These are phyloP conservation scores for Inonotus hispidus DNA, from an alignment of 1,284 basidiomycete genomes.

Conservation along the genomic window DNA sequence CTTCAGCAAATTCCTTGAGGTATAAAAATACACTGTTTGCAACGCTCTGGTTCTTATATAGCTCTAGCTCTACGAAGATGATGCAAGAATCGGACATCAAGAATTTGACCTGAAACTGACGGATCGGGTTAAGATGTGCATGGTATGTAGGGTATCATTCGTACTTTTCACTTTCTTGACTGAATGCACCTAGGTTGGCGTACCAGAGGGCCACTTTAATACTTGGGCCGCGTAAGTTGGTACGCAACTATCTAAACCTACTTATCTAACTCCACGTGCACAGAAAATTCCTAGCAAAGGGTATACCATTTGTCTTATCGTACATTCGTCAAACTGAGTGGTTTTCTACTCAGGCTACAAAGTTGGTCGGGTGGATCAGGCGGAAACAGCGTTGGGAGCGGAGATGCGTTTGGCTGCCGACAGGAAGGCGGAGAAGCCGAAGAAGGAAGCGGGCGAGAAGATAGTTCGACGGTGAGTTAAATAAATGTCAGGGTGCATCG, in stretches of 20 bases:
- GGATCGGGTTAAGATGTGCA: constrained; percentile 95
- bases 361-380: constrained; percentile 95
- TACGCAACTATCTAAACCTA: constrained; percentile 1
- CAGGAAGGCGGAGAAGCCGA: constrained; percentile 50
- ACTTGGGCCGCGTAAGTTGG: constrained; percentile 79
- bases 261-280: not conserved
- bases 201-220: constrained; percentile 93
- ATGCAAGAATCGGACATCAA: constrained; percentile 85
- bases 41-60: constrained; percentile 19
- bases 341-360: constrained; percentile 81
- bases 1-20: constrained; percentile 64
- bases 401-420: constrained; percentile 77
- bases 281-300: constrained; percentile 79
- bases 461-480: constrained; percentile 67
- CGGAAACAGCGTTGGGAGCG: constrained; percentile 85
- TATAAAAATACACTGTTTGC: constrained; percentile 24
- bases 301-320: constrained; percentile 30
- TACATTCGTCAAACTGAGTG: too few relatives aligned
- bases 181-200: constrained; percentile 68
- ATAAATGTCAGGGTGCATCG: not conserved
- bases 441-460: constrained; percentile 55
- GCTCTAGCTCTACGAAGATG: constrained; percentile 84
- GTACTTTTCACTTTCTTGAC: not conserved
- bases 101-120: constrained; percentile 93
- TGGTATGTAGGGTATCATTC: constrained; percentile 49